Percentiles rank a stretch among this genome's conserved stretches.
phyloP scores from a whole-genome alignment of 1,284 basidiomycete genomes.

The Trametes polyzona region DNA sequence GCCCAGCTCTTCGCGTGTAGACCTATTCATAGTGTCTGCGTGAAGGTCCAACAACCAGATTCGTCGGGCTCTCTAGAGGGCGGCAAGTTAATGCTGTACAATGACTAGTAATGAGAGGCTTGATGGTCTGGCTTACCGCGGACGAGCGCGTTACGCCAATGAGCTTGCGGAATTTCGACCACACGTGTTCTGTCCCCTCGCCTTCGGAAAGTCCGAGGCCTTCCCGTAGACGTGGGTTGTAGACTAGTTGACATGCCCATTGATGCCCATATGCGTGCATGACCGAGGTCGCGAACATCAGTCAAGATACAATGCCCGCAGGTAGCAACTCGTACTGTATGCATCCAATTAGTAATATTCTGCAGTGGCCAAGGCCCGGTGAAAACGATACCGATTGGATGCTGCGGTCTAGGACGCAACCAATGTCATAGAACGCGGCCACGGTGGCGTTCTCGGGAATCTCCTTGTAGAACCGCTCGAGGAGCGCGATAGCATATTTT shows the following conservation, averaged over 20 bases:
- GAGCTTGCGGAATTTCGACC: conserved; percentile 37
- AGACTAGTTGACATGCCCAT: conserved; percentile 45
- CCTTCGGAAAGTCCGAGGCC: conserved; percentile 41
- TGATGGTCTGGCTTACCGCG: conserved; percentile 22
- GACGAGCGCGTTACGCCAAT: conserved; percentile 39
- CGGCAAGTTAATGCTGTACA: no score
- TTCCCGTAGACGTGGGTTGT: conserved; percentile 37
- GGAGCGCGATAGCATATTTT: conserved; percentile 40
- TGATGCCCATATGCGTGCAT: conserved; percentile 48
- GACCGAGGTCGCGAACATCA: conserved; percentile 40
- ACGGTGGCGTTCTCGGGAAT: conserved; percentile 38
- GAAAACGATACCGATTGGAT: conserved; percentile 35
- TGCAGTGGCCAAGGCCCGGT: no score
- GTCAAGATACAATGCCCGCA: conserved; percentile 17
- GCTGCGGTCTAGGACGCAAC: conserved; percentile 42
- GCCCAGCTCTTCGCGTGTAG: conserved; percentile 14
- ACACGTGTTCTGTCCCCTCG: conserved; percentile 42
- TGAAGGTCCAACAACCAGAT: conserved; percentile 18
- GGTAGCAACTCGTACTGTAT: conserved; percentile 39
- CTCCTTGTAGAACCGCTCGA: conserved; percentile 35
- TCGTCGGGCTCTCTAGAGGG: not conserved
- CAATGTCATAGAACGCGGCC: conserved; percentile 42
- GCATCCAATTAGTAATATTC: not conserved
- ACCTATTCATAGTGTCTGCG: not conserved
- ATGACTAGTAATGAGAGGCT: no score